Percentiles rank a stretch among this genome's conserved stretches.
Evolutionary conservation across 2,329 filamentous ascomycete species (phyloP).

Genomic region (Calonectria naviculata): DNA sequence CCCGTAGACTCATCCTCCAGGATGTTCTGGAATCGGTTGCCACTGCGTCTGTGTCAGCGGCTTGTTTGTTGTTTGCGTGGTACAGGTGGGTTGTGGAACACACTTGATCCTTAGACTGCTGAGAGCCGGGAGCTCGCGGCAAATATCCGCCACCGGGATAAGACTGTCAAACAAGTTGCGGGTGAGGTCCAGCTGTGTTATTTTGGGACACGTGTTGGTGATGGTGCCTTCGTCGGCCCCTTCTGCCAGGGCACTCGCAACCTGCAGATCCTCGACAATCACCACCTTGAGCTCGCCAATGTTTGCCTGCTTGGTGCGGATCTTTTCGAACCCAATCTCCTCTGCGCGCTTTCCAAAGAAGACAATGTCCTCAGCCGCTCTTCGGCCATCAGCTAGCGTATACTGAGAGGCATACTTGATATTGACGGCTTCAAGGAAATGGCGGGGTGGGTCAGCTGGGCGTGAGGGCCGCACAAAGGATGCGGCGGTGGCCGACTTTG

Average conservation of each 20-base stretch:
- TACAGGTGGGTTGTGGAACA: slow-evolving; percentile 48
- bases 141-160: slow-evolving; percentile 76
- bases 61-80: not conserved
- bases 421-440: slow-evolving; percentile 82
- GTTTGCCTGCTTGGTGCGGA: slow-evolving; percentile 81
- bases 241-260: slow-evolving; percentile 56
- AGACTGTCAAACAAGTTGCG: slow-evolving; percentile 82
- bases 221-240: slow-evolving; percentile 51
- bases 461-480: slow-evolving; percentile 89
- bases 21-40: slow-evolving; percentile 74
- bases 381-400: slow-evolving; percentile 49
- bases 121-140: slow-evolving; percentile 74
- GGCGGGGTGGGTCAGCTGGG: slow-evolving; percentile 72
- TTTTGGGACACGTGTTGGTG: slow-evolving; percentile 68
- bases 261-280: slow-evolving; percentile 80
- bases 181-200: slow-evolving; percentile 85
- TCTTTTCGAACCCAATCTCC: slow-evolving; percentile 96
- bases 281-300: slow-evolving; percentile 83
- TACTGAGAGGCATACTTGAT: slow-evolving; percentile 83
- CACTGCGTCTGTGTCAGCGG: slow-evolving; percentile 59
- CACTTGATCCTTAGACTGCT: slow-evolving; percentile 78
- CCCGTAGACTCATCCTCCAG: slow-evolving; percentile 47
- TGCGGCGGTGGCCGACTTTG: slow-evolving; percentile 75
- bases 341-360: slow-evolving; percentile 88
- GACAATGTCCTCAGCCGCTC: slow-evolving; percentile 62